Evolutionary conservation across 345 rosid genomes (phyloP).

Genomic region (Dipteronia sinensis): DNA sequence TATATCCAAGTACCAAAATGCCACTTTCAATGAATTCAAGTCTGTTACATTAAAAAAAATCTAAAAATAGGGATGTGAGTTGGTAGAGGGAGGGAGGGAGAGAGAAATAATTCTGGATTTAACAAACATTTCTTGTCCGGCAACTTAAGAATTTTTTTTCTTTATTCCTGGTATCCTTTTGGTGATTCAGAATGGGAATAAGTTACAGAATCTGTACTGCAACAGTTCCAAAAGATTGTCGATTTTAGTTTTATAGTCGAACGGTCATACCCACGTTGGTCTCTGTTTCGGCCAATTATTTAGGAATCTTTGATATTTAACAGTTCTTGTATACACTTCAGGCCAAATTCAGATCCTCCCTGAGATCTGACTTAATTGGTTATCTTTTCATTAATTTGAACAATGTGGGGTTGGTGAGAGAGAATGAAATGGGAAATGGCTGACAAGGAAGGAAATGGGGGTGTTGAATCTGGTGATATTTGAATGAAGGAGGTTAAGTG

Average conservation of each 20-base stretch:
- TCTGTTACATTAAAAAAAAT: neutral
- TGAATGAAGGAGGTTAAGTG: neutral
- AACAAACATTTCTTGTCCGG: neutral
- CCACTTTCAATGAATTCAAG: neutral
- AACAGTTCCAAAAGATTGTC: no score
- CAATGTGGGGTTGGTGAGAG: neutral
- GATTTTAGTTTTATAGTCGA: no score
- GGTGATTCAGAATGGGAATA: neutral
- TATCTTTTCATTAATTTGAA: neutral
- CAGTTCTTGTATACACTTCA: neutral
- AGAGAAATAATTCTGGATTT: neutral
- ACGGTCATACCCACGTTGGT: no score
- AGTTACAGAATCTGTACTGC: no score
- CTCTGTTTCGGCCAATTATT: no score
- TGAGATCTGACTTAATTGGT: neutral
- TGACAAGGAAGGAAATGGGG: neutral
- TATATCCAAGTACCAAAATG: neutral
- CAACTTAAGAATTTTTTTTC: neutral
- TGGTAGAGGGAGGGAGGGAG: neutral
- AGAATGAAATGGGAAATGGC: neutral
- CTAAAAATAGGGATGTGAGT: neutral
- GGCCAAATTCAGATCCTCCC: neutral
- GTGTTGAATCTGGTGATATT: neutral
- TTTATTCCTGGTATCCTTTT: neutral
- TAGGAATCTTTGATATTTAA: neutral